Evolutionary conservation across 495 filamentous ascomycete species (phyloP).

Genomic region (Cryomyces minteri): DNA sequence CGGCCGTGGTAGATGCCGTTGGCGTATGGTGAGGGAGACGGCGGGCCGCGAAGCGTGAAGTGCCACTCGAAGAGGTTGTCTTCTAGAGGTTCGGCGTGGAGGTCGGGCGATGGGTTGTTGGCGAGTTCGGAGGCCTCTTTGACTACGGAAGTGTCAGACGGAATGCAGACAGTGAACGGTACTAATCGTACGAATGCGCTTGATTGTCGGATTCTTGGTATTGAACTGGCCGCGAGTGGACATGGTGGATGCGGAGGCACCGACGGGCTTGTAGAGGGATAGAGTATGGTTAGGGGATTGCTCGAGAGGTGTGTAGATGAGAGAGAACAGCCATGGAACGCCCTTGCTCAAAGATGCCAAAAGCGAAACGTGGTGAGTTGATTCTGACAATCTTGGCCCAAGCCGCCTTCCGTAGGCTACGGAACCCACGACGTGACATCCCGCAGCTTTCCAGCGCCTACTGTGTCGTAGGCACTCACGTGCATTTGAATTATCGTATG

Average conservation of each 20-base stretch:
- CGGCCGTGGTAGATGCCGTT: constrained; percentile 85
- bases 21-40: constrained; percentile 58
- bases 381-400: no score
- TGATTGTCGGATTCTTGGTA: constrained; percentile 63
- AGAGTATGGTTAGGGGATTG: no score
- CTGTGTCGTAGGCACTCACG: no score
- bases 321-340: no score
- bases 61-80: constrained; percentile 96
- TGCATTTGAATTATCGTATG: no score
- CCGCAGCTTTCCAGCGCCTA: no score
- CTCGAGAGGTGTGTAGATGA: no score
- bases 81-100: constrained; percentile 65
- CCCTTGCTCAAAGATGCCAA: no score
- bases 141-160: constrained; percentile 27
- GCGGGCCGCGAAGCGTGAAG: constrained; percentile 90
- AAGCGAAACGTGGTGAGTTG: no score
- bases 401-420: no score
- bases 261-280: no score
- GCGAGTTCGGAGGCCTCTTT: constrained; percentile 78
- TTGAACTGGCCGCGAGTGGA: constrained; percentile 35
- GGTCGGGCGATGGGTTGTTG: constrained; percentile 57
- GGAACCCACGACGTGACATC: no score
- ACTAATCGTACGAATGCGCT: constrained; percentile 44
- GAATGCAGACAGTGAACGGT: constrained; percentile 3
- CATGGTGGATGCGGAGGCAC: constrained; percentile 10